Evolutionary conservation across 1,284 basidiomycete genomes (phyloP), one percentile per base, ranked within the genome.

Genomic region (Boletus mariae): DNA sequence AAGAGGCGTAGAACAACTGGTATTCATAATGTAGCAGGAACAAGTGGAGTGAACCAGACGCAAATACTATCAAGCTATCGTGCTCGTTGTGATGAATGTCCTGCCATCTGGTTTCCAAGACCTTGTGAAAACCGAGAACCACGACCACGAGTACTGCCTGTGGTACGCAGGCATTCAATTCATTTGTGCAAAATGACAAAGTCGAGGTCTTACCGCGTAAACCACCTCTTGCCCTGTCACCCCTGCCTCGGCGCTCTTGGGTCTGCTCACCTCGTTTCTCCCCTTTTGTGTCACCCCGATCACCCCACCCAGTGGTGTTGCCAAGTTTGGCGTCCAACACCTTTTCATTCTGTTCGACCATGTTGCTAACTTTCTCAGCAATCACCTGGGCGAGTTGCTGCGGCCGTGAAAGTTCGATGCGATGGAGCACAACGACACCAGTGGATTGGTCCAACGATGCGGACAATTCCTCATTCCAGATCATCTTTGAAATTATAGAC

Each of bases 291-390:
- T 89, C 88, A 26, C 73, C 76, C 35, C 88, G 77, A 51, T 90
- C 90, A 35, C 79, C 78, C 80, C 88, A 92, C 17, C 79, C 78
- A 29, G 75, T 73, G 42, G 76, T 73, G 13, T 80, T 80, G 45
- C 92, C 92, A 59, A 96, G 81, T 73, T 96, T 96, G 63, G 81
- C 71, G 69, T 98, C 95, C 49, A 98, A 75, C n/a, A 84, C 77
- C 77, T 98, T 96, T 74, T 98, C 95, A 70, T 95, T 98, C 68
- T 92, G 88, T 68, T 98, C 96, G n/a, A 96, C 85, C 81, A 98
- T 79, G 34, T 80, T 76, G 43, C 82, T 85, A 26, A 94, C 84
- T 73, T 92, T 92, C 65, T 98, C 95, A 4, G 96, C 90, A 46
- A 99, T 80, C 53, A 85, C 83, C 64, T 90, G 86, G 5, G 93